Evolutionary conservation across 768 basidiomycete species (phyloP), one percentile per base, ranked within the genome.

Genomic region (Hericium erinaceus): DNA sequence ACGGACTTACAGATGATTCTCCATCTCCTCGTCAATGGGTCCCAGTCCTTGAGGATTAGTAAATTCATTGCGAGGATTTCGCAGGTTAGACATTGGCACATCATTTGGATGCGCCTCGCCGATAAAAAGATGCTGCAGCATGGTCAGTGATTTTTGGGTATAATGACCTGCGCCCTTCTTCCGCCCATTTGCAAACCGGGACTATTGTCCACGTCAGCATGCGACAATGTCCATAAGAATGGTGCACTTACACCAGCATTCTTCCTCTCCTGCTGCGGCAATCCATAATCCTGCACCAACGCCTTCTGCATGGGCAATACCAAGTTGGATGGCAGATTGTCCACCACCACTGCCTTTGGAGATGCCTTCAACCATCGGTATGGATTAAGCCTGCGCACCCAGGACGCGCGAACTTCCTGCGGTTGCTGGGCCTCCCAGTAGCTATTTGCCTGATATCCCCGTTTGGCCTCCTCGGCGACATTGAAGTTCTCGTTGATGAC

Each of bases 401-500:
- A 98, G 15, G 77, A 74, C 6, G 77, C 66, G 59, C 69, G 44
- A 62, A 66, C 58, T 44, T 77, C 76, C 57, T 77, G 72, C 50
- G 75, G 74, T 22, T 78, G 77, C 57, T 84, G 80, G 44, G 78
- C 77, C 15, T 74, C 81, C 73, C 80, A 83, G 67, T 84, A 87
- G 50, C 82, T 79, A 6, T 82, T 81, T 5, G 87, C 83, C 70
- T 97, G 95, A 60, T 87, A 79, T 15, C 80, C 79, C 54, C 86
- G 83, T 74, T 98, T 98, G 26, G 84, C 80, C 67, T 95, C 92
- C 66, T 98, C 95, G 0, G 92, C 92, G 5, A 97, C 83, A 22
- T 85, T 78, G 64, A 98, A 98, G 70, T 95, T 95, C 75, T 95
- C 93, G 65, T 94, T 91, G 76, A 97, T 93, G 48, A 95, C 93